Percentiles rank a stretch among this genome's conserved stretches.
Conservation (phyloP, 1,284 basidiomycete species). For the Pseudomicrostroma phylloplanum region DNA sequence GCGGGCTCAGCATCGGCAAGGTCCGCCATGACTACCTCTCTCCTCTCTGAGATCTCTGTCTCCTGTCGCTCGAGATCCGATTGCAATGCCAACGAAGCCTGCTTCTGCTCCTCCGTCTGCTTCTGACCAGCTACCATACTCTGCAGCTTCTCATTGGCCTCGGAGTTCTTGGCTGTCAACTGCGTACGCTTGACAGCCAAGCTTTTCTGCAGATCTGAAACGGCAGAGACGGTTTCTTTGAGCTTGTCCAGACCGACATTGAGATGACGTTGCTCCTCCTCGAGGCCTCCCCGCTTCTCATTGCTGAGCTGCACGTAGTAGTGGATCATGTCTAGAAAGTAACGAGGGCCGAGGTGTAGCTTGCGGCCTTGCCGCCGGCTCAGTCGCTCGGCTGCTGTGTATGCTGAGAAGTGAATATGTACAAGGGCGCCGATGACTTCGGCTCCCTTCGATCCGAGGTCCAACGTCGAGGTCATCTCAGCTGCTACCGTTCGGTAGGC, state of each 20-base stretch:
- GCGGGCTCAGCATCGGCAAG: conserved; percentile 97
- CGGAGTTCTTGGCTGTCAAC: conserved; percentile 81
- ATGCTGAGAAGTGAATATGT: conserved; percentile 81
- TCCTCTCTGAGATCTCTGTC: conserved; percentile 77
- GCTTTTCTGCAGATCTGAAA: conserved; percentile 76
- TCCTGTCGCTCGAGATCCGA: conserved; percentile 87
- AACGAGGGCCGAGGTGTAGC: conserved; percentile 94
- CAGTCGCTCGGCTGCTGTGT: conserved; percentile 79
- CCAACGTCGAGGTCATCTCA: conserved; percentile 43
- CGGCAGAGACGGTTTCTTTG: conserved; percentile 66
- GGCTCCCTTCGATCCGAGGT: conserved; percentile 38
- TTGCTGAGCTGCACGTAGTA: conserved; percentile 94
- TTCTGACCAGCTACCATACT: conserved; percentile 98
- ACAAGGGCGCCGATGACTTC: conserved; percentile 84
- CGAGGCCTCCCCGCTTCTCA: conserved; percentile 95
- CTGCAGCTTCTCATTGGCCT: conserved; percentile 94
- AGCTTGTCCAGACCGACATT: conserved; percentile 98
- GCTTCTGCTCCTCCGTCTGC: conserved; percentile 95
- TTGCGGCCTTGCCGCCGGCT: conserved; percentile 85
- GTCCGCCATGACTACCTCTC: conserved; percentile 83
- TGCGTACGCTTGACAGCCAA: conserved; percentile 89
- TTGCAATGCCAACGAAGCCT: conserved; percentile 91
- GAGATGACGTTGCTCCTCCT: conserved; percentile 96
- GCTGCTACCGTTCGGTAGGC: conserved; percentile 47
- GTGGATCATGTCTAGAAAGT: conserved; percentile 97